phyloP scores from a whole-genome alignment of 2,329 filamentous ascomycete species.

The Aspergillus sp. region DNA sequence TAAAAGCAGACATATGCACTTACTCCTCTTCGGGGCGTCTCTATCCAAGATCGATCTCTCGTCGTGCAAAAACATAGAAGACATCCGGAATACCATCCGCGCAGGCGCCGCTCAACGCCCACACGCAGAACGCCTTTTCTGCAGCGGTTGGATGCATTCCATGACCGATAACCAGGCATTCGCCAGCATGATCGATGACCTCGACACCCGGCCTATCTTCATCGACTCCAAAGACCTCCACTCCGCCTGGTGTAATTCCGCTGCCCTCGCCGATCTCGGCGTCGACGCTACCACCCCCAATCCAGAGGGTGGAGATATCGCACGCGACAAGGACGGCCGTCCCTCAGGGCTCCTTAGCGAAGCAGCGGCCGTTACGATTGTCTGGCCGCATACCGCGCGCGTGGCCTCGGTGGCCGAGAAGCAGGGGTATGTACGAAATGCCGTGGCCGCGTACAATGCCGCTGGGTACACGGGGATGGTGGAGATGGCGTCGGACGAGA shows the following conservation, averaged over 20 bases:
- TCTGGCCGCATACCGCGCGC: slow-evolving; percentile 49
- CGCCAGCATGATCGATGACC: slow-evolving; percentile 47
- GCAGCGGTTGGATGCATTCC: slow-evolving; percentile 50
- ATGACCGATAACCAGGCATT: slow-evolving; percentile 46
- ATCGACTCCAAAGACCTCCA: slow-evolving; percentile 52
- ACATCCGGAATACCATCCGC: slow-evolving; percentile 45
- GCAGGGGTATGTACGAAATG: slow-evolving; percentile 39
- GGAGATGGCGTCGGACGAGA: slow-evolving; percentile 55
- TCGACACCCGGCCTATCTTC: slow-evolving; percentile 50
- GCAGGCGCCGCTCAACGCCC: slow-evolving; percentile 39
- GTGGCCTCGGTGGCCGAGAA: slow-evolving; percentile 45
- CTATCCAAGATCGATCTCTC: slow-evolving; percentile 47
- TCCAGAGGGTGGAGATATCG: slow-evolving; percentile 48
- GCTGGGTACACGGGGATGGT: slow-evolving; percentile 51
- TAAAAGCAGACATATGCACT: slow-evolving; percentile 30
- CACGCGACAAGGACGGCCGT: slow-evolving; percentile 41
- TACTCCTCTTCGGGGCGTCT: slow-evolving; percentile 48
- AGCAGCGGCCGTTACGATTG: slow-evolving; percentile 44
- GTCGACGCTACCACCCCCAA: slow-evolving; percentile 38
- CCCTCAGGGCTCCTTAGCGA: slow-evolving; percentile 48
- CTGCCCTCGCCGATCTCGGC: slow-evolving; percentile 47
- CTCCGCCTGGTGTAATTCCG: slow-evolving; percentile 51
- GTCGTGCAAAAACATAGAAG: slow-evolving; percentile 39
- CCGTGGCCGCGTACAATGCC: slow-evolving; percentile 43
- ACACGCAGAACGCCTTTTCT: slow-evolving; percentile 43